phyloP scores from a whole-genome alignment of 1,284 basidiomycete genomes.

The Heimioporus punctisporus region DNA sequence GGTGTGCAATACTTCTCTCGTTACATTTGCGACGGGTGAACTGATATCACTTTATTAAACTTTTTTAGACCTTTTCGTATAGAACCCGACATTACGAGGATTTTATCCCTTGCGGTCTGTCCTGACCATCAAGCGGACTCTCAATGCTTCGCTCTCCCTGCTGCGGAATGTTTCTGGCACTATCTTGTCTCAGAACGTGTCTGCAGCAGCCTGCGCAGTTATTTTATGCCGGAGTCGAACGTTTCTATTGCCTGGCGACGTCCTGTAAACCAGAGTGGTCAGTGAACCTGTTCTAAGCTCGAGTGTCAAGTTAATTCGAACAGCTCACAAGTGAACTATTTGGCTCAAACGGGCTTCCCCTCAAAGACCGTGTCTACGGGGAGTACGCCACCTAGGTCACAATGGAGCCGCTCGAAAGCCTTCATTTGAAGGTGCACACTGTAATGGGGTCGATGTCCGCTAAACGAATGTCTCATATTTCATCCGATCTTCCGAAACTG shows the following conservation, averaged over 20 bases:
- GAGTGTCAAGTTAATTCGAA: constrained; percentile 77
- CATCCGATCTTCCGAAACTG: constrained; percentile 45
- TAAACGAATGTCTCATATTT: constrained; percentile 78
- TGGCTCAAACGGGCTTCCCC: constrained; percentile 67
- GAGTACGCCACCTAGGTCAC: constrained; percentile 86
- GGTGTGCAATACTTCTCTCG: constrained; percentile 51
- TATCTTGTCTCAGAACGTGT: constrained; percentile 57
- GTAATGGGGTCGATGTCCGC: constrained; percentile 59
- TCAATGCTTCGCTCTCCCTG: constrained; percentile 70
- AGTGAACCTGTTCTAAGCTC: constrained; percentile 75
- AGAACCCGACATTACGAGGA: constrained; percentile 81
- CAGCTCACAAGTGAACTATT: constrained; percentile 74
- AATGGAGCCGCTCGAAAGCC: constrained; percentile 68
- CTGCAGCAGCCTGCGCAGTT: constrained; percentile 71
- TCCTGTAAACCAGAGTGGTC: constrained; percentile 62
- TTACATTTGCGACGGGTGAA: constrained; percentile 67
- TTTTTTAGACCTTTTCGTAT: constrained; percentile 3
- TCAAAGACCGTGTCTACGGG: constrained; percentile 78
- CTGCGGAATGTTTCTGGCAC: constrained; percentile 49
- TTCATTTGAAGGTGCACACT: constrained; percentile 37
- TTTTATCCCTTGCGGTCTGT: constrained; percentile 70
- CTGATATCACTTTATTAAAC: too few species aligned
- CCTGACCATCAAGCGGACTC: constrained; percentile 77
- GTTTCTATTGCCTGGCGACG: constrained; percentile 80
- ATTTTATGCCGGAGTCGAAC: constrained; percentile 83